Percentiles rank a stretch among this genome's conserved stretches.
These are phyloP conservation scores for Fraxinus angustifolia DNA, from an alignment of 305 asterid species.

Conservation along the genomic window DNA sequence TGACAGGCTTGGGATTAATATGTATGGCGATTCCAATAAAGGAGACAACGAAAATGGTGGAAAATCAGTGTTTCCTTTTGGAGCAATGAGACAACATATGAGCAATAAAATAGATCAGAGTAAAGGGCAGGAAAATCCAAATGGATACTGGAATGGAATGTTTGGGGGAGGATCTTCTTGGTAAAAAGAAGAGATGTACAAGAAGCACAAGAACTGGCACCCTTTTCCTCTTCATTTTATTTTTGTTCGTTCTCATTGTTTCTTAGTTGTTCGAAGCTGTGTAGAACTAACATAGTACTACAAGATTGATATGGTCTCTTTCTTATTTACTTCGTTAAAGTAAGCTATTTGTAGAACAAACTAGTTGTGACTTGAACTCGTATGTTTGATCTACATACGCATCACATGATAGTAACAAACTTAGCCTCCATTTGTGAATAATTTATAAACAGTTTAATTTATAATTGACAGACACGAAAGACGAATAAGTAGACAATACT, in stretches of 20 bases:
- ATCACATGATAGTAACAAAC: not conserved
- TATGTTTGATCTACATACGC: not conserved
- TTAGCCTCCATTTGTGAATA: not conserved
- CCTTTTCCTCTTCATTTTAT: not conserved
- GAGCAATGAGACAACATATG: slow-evolving; percentile 34
- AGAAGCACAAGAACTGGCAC: not conserved
- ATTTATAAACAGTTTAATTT: too few relatives aligned
- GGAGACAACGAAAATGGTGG: slow-evolving; percentile 17
- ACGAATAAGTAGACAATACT: too few relatives aligned
- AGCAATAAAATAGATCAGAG: slow-evolving; percentile 28
- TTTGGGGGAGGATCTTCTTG: slow-evolving; percentile 56
- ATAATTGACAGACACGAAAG: too few relatives aligned
- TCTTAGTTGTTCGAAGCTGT: slow-evolving; percentile 39
- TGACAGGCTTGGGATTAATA: slow-evolving; percentile 1
- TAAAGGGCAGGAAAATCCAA: slow-evolving; percentile 47
- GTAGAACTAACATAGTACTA: slow-evolving; percentile 36
- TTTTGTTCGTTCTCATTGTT: slow-evolving; percentile 17
- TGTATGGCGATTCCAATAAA: not conserved
- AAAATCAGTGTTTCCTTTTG: slow-evolving; percentile 52
- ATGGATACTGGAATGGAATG: slow-evolving; percentile 72
- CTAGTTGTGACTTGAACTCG: not conserved
- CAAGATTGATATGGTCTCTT: not conserved
- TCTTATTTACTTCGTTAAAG: not conserved
- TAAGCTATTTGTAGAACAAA: not conserved
- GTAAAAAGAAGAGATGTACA: slow-evolving; percentile 25